phyloP scores from a whole-genome alignment of 148 eudicot species.

The Chenopodium album region DNA sequence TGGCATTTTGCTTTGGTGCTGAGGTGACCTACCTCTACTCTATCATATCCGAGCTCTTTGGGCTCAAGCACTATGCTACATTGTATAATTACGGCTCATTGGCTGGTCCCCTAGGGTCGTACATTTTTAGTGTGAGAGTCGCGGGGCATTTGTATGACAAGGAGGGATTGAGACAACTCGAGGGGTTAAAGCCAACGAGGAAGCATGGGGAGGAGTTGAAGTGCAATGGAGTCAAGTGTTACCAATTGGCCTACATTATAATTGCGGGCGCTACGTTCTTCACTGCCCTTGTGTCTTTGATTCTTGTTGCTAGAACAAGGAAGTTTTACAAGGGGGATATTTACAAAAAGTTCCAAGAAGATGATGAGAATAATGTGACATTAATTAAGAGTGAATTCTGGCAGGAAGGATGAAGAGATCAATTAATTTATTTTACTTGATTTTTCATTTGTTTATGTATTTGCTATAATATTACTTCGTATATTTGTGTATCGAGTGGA shows the following conservation, averaged over 20 bases:
- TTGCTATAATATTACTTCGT: no score
- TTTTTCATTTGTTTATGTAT: no score
- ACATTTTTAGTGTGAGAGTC: background rate
- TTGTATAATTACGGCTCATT: background rate
- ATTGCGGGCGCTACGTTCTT: background rate
- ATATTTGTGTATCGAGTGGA: no score
- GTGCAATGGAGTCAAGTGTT: background rate
- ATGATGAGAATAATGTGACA: background rate
- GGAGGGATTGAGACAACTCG: background rate
- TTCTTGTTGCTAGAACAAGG: background rate
- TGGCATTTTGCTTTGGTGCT: background rate
- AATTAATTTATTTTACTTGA: background rate
- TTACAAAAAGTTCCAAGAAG: background rate
- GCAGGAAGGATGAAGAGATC: no score
- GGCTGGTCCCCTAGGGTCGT: background rate
- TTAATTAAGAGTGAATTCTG: background rate
- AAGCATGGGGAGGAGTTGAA: background rate
- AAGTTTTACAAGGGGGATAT: background rate
- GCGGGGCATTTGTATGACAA: background rate
- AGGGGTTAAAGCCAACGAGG: background rate
- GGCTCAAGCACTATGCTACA: background rate
- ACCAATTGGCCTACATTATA: background rate
- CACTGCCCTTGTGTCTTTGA: background rate
- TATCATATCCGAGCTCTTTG: background rate
- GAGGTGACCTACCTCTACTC: background rate